A percentile compares a stretch with the other conserved stretches of the same genome.
Evolutionary conservation across 495 filamentous ascomycete species (phyloP).

Genomic region (Aspergillus nidulans): DNA sequence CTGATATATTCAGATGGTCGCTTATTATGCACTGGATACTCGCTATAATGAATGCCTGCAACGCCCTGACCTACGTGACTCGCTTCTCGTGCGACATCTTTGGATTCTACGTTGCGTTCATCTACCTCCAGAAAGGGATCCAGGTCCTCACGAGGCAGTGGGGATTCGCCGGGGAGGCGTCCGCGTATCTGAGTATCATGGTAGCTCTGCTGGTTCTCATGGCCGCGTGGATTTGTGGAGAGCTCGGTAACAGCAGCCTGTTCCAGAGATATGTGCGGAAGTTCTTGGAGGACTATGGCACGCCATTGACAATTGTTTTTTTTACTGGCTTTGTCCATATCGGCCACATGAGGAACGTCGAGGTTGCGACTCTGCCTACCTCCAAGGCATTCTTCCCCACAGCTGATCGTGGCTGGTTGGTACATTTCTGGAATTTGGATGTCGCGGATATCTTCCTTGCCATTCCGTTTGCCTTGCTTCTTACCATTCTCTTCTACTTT

Average conservation of each 20-base stretch:
- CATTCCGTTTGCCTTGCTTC: slow-evolving; percentile 78
- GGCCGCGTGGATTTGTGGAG: slow-evolving; percentile 64
- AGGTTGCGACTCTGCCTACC: slow-evolving; percentile 63
- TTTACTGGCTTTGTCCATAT: slow-evolving; percentile 86
- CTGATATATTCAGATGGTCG: slow-evolving; percentile 55
- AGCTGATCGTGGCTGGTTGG: slow-evolving; percentile 70
- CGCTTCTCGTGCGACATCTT: slow-evolving; percentile 85
- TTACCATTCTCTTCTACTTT: slow-evolving; percentile 90
- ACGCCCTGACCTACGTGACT: slow-evolving; percentile 75
- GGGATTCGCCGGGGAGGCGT: slow-evolving; percentile 50
- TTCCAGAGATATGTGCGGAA: slow-evolving; percentile 69
- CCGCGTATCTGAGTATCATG: slow-evolving; percentile 68
- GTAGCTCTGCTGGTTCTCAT: slow-evolving; percentile 70
- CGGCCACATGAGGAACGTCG: slow-evolving; percentile 66
- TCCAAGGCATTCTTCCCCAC: slow-evolving; percentile 82
- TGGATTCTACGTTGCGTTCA: slow-evolving; percentile 82
- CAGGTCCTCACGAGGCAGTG: slow-evolving; percentile 69
- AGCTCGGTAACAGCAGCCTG: slow-evolving; percentile 63
- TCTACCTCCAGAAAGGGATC: slow-evolving; percentile 81
- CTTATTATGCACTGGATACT: slow-evolving; percentile 75
- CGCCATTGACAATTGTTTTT: slow-evolving; percentile 76
- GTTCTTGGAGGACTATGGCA: slow-evolving; percentile 81
- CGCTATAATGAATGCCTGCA: slow-evolving; percentile 75
- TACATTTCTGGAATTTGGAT: slow-evolving; percentile 81
- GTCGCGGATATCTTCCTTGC: slow-evolving; percentile 78